These are phyloP conservation scores for Withania somnifera DNA, from an alignment of 305 asterid genomes.

Conservation along the genomic window DNA sequence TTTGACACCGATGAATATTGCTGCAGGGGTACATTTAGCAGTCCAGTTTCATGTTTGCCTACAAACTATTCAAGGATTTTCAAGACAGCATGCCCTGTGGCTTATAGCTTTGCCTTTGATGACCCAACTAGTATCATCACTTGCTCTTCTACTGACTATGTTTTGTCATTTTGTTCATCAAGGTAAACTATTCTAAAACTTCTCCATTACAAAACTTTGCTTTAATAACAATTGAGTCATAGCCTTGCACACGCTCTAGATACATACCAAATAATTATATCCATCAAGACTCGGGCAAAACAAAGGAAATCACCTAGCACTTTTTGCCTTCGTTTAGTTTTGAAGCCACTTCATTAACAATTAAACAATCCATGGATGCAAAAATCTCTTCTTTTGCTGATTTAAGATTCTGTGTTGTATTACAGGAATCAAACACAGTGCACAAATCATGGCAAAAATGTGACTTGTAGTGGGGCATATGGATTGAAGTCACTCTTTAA, in stretches of 20 bases:
- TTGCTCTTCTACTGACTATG: slow-evolving; percentile 49
- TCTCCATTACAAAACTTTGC: background rate
- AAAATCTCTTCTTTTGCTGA: background rate
- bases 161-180: slow-evolving; percentile 43
- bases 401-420: background rate
- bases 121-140: slow-evolving; percentile 45
- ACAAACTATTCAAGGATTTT: slow-evolving; percentile 49
- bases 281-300: background rate
- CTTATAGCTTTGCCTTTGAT: slow-evolving; percentile 59
- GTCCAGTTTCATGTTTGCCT: slow-evolving; percentile 51
- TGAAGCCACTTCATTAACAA: background rate
- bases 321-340: background rate
- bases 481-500: slow-evolving; percentile 6
- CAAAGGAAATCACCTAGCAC: background rate
- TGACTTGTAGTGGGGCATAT: slow-evolving; percentile 31
- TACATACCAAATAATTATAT: background rate
- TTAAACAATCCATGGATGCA: background rate
- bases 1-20: slow-evolving; percentile 50
- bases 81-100: slow-evolving; percentile 60
- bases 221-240: background rate
- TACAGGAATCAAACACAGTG: slow-evolving; percentile 51
- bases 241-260: too few relatives aligned
- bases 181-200: slow-evolving; percentile 20
- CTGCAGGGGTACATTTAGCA: slow-evolving; percentile 43
- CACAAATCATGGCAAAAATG: slow-evolving; percentile 33